A percentile compares a stretch with the other conserved stretches of the same genome.
Conservation (phyloP, 169 alveolate genomes). For the Eimeria brunetti region DNA sequence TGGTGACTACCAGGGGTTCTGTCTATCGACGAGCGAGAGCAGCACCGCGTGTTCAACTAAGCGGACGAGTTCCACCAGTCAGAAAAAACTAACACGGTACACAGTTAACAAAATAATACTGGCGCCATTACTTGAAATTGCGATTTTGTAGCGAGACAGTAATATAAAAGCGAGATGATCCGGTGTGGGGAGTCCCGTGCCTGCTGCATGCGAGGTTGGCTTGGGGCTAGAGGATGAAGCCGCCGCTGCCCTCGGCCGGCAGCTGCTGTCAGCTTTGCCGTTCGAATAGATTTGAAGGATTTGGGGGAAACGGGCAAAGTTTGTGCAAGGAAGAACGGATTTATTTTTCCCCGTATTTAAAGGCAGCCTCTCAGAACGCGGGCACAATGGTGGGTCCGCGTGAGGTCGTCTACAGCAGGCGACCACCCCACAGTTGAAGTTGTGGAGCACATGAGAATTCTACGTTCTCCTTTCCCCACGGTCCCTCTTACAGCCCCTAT, state of each 20-base stretch:
- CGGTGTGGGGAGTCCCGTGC: slow-evolving; percentile 59
- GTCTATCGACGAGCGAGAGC: not conserved
- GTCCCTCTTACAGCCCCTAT: not conserved
- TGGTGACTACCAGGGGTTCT: not conserved
- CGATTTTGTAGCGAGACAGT: not conserved
- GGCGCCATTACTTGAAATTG: not conserved
- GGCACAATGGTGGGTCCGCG: slow-evolving; percentile 61
- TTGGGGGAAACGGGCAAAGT: not conserved
- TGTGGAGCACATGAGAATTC: not conserved
- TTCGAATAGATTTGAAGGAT: not conserved
- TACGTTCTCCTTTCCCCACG: not conserved
- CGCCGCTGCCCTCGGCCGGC: slow-evolving; percentile 48
- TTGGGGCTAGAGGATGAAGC: slow-evolving; percentile 69
- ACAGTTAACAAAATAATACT: not conserved
- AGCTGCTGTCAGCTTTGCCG: not conserved
- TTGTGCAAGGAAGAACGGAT: slow-evolving; percentile 26
- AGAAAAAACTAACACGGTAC: not conserved
- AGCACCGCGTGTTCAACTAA: not conserved
- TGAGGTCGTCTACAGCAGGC: not conserved
- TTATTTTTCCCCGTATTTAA: slow-evolving; percentile 34
- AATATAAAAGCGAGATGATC: too few relatives aligned
- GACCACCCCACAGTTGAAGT: slow-evolving; percentile 37
- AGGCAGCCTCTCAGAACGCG: slow-evolving; percentile 65
- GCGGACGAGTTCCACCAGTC: not conserved
- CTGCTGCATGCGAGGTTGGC: slow-evolving; percentile 64